These are phyloP conservation scores for Exophiala xenobiotica DNA, from an alignment of 2,329 filamentous ascomycete genomes.

Conservation along the genomic window DNA sequence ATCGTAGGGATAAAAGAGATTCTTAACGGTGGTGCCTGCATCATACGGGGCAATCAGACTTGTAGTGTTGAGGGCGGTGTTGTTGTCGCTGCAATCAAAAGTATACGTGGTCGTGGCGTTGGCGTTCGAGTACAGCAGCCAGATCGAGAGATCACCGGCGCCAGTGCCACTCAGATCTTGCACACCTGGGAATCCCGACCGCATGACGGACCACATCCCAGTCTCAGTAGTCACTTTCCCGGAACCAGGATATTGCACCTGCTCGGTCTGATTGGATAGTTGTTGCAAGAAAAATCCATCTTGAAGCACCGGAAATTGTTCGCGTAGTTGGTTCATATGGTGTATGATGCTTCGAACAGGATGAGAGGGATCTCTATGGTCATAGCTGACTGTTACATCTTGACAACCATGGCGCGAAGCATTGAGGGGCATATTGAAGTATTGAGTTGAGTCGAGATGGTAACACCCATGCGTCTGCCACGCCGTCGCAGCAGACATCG, in stretches of 20 bases:
- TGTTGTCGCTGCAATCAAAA: slow-evolving; percentile 56
- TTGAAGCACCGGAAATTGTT: slow-evolving; percentile 57
- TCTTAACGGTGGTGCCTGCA: slow-evolving; percentile 56
- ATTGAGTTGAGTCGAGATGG: slow-evolving; percentile 55
- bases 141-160: slow-evolving; percentile 43
- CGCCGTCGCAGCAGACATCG: slow-evolving; percentile 61
- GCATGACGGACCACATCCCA: slow-evolving; percentile 61
- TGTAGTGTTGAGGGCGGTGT: slow-evolving; percentile 29
- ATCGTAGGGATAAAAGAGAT: slow-evolving; percentile 63
- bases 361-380: slow-evolving; percentile 63
- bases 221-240: slow-evolving; percentile 55
- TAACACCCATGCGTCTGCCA: slow-evolving; percentile 68
- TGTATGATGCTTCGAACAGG: slow-evolving; percentile 62
- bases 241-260: slow-evolving; percentile 54
- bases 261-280: slow-evolving; percentile 57
- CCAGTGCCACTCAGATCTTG: slow-evolving; percentile 48
- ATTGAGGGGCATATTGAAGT: slow-evolving; percentile 58
- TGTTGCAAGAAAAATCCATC: slow-evolving; percentile 58
- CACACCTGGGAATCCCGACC: slow-evolving; percentile 50
- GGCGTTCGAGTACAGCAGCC: slow-evolving; percentile 48
- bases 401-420: slow-evolving; percentile 54
- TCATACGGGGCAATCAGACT: slow-evolving; percentile 59
- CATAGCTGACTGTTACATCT: slow-evolving; percentile 50
- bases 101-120: slow-evolving; percentile 53
- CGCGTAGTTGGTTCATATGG: slow-evolving; percentile 60